Evolutionary conservation across 208 protist genomes (phyloP), one percentile per base, ranked within the genome.

Genomic region (Herpetomonas muscarum): DNA sequence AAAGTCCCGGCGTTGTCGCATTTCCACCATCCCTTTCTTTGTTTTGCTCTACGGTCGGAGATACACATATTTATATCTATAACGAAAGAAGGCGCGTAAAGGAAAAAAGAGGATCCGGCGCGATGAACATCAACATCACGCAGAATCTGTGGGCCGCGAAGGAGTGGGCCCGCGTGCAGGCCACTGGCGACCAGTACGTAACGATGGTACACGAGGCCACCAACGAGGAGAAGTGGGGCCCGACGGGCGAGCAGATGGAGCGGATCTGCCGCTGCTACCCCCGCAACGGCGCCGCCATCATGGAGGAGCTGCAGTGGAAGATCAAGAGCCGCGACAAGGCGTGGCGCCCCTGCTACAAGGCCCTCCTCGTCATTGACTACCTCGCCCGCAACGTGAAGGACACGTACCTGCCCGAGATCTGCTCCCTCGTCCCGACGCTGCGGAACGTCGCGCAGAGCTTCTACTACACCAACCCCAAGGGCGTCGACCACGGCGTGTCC

Each of bases 151-250:
- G 76, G 75, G 63, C 74, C 5, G 82, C 77, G 39, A 79, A 82
- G 53, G 88, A 95, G 63, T 77, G 85, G 74, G 61, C 83, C n/a
- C 88, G 88, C 29, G 83, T 95, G 25, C 85, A 86, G 72, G 68
- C 76, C 19, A 74, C 70, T 17, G 74, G 85, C 42, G 84, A 69
- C 59, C 79, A 92, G 64, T 85, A 75, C 69, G 60, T 90, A 21
- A 53, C 53, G 26, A 64, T 91, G 29, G 76, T 92, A 22, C 85
- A 92, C 66, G 75, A 79, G 29, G 88, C 88, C 24, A 92, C 85
- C 24, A 95, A 91, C 61, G 82, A 92, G 57, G 88, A 95, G 15
- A 88, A 88, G 58, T 95, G 88, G 85, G 88, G 88, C 6, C 88
- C 88, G 19, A 95, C 88, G 0, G 88, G 88, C 0, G 52, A 76